Percentiles rank a stretch among this genome's conserved stretches.
Evolutionary conservation across 2,329 filamentous ascomycete genomes (phyloP).

Genomic region (Trichophyton equinum): DNA sequence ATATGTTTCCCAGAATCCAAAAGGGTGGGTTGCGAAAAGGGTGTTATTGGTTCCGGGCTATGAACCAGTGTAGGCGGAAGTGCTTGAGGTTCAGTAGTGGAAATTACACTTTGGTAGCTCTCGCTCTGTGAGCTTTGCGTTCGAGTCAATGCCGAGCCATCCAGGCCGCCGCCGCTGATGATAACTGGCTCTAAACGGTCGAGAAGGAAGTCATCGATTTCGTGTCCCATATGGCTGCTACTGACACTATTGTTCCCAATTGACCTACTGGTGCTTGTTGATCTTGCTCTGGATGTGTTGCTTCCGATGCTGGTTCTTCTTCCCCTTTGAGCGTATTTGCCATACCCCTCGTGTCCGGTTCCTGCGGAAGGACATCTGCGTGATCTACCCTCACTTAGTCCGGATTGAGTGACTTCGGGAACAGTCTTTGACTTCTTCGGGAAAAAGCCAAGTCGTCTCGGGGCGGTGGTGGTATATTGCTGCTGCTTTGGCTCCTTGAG

Average conservation of each 20-base stretch:
- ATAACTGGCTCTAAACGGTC: slow-evolving; percentile 39
- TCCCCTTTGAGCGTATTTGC: slow-evolving; percentile 35
- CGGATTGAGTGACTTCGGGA: slow-evolving; percentile 38
- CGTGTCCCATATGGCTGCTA: slow-evolving; percentile 28
- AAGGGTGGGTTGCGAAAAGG: not conserved
- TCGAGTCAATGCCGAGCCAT: slow-evolving; percentile 23
- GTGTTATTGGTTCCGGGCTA: slow-evolving; percentile 24
- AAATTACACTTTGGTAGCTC: slow-evolving; percentile 23
- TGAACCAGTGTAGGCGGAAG: slow-evolving; percentile 12
- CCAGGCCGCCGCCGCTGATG: slow-evolving; percentile 35
- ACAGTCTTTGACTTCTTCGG: slow-evolving; percentile 56
- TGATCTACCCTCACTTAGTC: slow-evolving; percentile 24
- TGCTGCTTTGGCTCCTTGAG: slow-evolving; percentile 22
- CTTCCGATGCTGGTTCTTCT: slow-evolving; percentile 33
- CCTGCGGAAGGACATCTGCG: slow-evolving; percentile 76
- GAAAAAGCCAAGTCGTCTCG: slow-evolving; percentile 66
- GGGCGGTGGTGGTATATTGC: slow-evolving; percentile 18
- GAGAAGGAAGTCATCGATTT: slow-evolving; percentile 38
- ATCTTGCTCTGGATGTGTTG: slow-evolving; percentile 29
- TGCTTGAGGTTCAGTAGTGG: slow-evolving; percentile 9
- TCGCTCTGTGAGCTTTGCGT: slow-evolving; percentile 32
- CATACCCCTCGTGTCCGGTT: slow-evolving; percentile 71
- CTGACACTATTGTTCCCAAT: slow-evolving; percentile 30
- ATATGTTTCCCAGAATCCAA: not conserved
- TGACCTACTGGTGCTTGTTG: slow-evolving; percentile 30